Conservation (phyloP, 2,329 filamentous ascomycete species). For the Talaromyces amestolkiae region DNA sequence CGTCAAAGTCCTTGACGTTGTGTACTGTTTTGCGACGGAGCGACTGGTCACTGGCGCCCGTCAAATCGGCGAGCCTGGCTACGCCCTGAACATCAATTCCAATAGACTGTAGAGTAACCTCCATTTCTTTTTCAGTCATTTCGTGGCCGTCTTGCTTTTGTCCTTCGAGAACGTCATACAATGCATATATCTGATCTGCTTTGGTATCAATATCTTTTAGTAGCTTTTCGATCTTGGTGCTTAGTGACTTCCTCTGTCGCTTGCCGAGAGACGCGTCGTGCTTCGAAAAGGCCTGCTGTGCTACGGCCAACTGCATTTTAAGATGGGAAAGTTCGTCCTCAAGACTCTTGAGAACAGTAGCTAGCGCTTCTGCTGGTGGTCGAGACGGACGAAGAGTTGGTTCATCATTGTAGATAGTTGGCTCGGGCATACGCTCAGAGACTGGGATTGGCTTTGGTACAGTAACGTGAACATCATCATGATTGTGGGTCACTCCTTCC, state of each 20-base stretch:
- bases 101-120: constrained; percentile 58
- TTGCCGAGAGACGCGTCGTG: constrained; percentile 66
- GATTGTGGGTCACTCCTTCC: constrained; percentile 36
- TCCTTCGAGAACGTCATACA: constrained; percentile 81
- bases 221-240: constrained; percentile 60
- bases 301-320: constrained; percentile 64
- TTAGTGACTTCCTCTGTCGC: constrained; percentile 61
- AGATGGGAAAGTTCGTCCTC: constrained; percentile 77
- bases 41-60: constrained; percentile 25
- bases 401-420: constrained; percentile 51
- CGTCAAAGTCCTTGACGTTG: constrained; percentile 23
- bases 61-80: constrained; percentile 26
- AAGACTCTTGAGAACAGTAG: constrained; percentile 77
- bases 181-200: constrained; percentile 73
- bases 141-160: constrained; percentile 65
- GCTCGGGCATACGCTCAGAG: constrained; percentile 48
- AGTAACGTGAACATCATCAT: constrained; percentile 29
- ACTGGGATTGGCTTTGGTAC: constrained; percentile 53
- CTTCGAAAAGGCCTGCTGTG: constrained; percentile 62
- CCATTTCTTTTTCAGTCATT: constrained; percentile 62
- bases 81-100: constrained; percentile 33
- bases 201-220: constrained; percentile 67
- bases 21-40: neutral
- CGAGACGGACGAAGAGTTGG: constrained; percentile 63
- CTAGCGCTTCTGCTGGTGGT: constrained; percentile 68